phyloP scores from a whole-genome alignment of 192 early-diverging fungal genomes.

The Physocladia obscura region DNA sequence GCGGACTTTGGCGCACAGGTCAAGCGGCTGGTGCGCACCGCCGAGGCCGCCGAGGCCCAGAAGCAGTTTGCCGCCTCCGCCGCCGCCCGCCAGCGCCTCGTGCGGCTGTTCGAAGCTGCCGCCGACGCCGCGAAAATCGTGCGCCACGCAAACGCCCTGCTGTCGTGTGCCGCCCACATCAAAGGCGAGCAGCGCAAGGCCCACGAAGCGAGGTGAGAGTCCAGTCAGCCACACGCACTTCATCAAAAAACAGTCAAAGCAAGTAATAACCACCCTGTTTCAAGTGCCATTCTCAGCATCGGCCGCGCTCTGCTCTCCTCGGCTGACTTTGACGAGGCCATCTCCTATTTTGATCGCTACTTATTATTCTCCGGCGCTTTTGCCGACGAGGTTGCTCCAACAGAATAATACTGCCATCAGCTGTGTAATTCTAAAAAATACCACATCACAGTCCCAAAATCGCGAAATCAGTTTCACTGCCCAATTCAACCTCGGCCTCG shows the following conservation, averaged over 20 bases:
- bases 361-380: not conserved
- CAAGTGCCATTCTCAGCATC: not conserved
- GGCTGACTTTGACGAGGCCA: constrained; percentile 7
- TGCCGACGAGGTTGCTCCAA: not conserved
- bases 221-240: not conserved
- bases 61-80: not conserved
- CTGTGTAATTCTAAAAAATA: too few species aligned
- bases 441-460: not conserved
- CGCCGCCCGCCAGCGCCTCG: not conserved
- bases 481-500: constrained; percentile 12
- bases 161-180: too few species aligned
- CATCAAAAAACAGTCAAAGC: not conserved
- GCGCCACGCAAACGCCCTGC: not conserved
- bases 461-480: not conserved
- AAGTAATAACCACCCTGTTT: too few species aligned
- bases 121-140: not conserved
- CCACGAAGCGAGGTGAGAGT: not conserved
- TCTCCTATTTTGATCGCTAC: constrained; percentile 4
- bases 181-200: not conserved
- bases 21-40: not conserved
- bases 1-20: not conserved
- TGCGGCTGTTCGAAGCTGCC: not conserved
- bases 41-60: not conserved
- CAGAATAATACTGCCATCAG: too few species aligned
- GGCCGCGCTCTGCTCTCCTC: not conserved